Evolutionary conservation across 164 flowering plant genomes (phyloP), one percentile per base, ranked within the genome.

Genomic region (Hamamelis virginiana): DNA sequence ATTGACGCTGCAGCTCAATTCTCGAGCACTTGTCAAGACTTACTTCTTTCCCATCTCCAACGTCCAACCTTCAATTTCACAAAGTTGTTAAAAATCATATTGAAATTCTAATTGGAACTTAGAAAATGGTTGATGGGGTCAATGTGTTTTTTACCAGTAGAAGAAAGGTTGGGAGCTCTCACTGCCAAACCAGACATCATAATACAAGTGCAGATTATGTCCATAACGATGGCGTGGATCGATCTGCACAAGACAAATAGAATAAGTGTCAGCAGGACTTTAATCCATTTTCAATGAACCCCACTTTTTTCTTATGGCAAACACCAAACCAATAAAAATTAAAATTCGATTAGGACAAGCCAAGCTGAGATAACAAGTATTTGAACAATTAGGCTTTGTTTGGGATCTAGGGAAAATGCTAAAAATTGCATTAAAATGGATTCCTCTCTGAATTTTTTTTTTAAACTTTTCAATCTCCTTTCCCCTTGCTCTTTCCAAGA

Each of bases 171-270:
- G 90, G 28, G 51, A 25, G 69, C 89, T 90, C 72, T 77, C 80
- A 43, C 87, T 80, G 1, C 50, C 68, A 26, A 81, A 82, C 92
- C 96, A 90, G 5, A 82, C 60, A 69, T 80, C 83, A 48, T 90
- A 88, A 64, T 90, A 88, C 48, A 84, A 62, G 72, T 86, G 88
- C 25, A 90, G 69, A 71, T 87, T 90, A 68, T 83, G 87, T 26
- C 94, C 94, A 68, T 87, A 87, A 9, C 92, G 83, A 73, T 86
- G 92, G 18, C 87, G 85, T 19, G 95, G 92, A 72, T 88, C 96
- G 69, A 90, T 88, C 91, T 90, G 77, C 9, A 51, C 46, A 71
- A 62, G 3, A 13, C 23, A 61, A 38, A 62, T 10, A 51, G n/a
- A 19, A 44, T 16, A 18, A 25, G 11, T 26, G 28, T 48, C 6